These are phyloP conservation scores for Colletotrichum lindemuthianum DNA, from an alignment of 2,329 filamentous ascomycete genomes.

Conservation along the genomic window DNA sequence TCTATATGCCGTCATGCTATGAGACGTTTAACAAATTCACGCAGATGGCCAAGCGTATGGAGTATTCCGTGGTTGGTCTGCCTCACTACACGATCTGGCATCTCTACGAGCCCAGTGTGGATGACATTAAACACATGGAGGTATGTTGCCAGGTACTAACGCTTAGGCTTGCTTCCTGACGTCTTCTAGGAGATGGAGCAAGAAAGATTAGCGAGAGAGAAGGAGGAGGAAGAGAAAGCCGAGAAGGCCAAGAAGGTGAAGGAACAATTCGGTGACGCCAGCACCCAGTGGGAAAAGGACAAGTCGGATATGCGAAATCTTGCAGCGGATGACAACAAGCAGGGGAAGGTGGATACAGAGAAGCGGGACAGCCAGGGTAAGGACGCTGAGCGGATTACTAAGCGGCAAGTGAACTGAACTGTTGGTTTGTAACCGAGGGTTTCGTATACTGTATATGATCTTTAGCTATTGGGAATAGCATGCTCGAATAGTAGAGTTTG, in stretches of 20 bases:
- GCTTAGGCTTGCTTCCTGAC: slow-evolving; percentile 28
- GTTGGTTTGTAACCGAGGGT: too few species aligned
- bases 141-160: slow-evolving; percentile 49
- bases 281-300: slow-evolving; percentile 88
- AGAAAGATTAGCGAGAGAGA: slow-evolving; percentile 81
- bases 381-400: slow-evolving; percentile 5
- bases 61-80: slow-evolving; percentile 92
- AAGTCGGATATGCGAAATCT: slow-evolving; percentile 81
- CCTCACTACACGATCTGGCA: slow-evolving; percentile 99
- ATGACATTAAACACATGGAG: slow-evolving; percentile 97
- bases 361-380: neutral
- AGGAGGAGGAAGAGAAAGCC: slow-evolving; percentile 79
- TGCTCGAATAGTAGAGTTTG: too few species aligned
- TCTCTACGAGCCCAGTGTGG: slow-evolving; percentile 98
- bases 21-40: slow-evolving; percentile 18
- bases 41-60: slow-evolving; percentile 97
- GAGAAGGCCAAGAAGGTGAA: slow-evolving; percentile 82
- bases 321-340: slow-evolving; percentile 64
- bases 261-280: slow-evolving; percentile 80
- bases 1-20: slow-evolving; percentile 25
- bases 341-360: slow-evolving; percentile 33
- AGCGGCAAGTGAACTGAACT: slow-evolving; percentile 21
- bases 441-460: too few species aligned
- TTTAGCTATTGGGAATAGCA: too few species aligned
- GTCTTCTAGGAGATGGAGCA: slow-evolving; percentile 84